Percentiles rank a stretch among this genome's conserved stretches.
phyloP scores from a whole-genome alignment of 140 eudicot species.

The Senecio squalidus region DNA sequence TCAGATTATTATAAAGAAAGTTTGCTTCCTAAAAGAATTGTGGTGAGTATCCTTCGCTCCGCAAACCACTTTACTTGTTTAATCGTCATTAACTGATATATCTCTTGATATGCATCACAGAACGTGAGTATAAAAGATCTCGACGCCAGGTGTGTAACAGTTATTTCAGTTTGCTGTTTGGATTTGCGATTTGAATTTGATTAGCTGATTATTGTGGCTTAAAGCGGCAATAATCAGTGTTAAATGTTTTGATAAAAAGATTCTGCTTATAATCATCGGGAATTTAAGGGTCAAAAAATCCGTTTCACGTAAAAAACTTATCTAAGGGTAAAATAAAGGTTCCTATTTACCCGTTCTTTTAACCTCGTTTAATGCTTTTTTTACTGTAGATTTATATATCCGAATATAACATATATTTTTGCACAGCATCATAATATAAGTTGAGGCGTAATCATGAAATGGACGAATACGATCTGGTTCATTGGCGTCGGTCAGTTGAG shows the following conservation, averaged over 20 bases:
- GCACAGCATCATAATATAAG: conserved; percentile 60
- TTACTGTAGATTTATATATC: background rate
- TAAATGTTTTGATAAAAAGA: too few species aligned
- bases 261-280: too few species aligned
- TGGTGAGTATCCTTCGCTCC: conserved; percentile 41
- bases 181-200: too few species aligned
- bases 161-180: background rate
- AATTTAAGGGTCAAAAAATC: too few species aligned
- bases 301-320: too few species aligned
- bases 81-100: background rate
- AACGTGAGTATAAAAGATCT: conserved; percentile 79
- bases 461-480: conserved; percentile 96
- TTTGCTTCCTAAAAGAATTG: conserved; percentile 48
- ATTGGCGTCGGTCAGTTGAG: conserved; percentile 95
- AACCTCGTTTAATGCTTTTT: too few species aligned
- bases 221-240: too few species aligned
- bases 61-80: conserved; percentile 1
- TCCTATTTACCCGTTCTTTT: too few species aligned
- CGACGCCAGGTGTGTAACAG: conserved; percentile 75
- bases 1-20: conserved; percentile 58
- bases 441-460: conserved; percentile 79
- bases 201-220: too few species aligned
- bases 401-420: conserved; percentile 16
- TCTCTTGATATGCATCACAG: conserved; percentile 35
- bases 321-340: too few species aligned